A percentile compares a stretch with the other conserved stretches of the same genome.
Evolutionary conservation across 352 stramenopile genomes (phyloP).

Genomic region (Phytophthora pistaciae): DNA sequence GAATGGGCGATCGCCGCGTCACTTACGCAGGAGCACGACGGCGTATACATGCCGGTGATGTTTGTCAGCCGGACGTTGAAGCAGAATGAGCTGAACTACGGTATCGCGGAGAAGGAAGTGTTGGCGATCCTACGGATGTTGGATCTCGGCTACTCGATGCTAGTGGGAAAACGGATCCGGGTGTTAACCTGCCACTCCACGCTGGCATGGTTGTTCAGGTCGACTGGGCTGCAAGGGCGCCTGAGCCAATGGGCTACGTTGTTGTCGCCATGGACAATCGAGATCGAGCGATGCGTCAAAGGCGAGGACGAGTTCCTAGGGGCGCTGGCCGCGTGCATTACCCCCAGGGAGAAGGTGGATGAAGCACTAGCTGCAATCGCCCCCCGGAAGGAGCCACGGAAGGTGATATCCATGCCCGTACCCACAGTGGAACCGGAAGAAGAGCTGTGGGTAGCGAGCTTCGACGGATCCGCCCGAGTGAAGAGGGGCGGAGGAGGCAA

Average conservation of each 20-base stretch:
- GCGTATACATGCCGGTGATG: neutral
- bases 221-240: neutral
- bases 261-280: neutral
- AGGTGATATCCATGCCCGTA: neutral
- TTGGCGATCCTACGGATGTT: neutral
- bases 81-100: neutral
- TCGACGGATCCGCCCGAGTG: slow-evolving; percentile 24
- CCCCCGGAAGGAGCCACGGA: neutral
- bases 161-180: neutral
- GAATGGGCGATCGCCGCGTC: neutral
- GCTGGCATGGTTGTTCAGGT: slow-evolving; percentile 11
- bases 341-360: neutral
- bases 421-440: slow-evolving; percentile 6
- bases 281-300: slow-evolving; percentile 2
- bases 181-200: neutral
- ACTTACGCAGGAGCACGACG: neutral
- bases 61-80: neutral
- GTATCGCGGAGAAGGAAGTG: neutral
- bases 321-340: neutral
- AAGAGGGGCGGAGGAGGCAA: slow-evolving; percentile 10
- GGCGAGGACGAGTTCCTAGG: slow-evolving; percentile 21
- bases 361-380: neutral
- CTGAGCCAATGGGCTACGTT: slow-evolving; percentile 3
- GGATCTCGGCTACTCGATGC: neutral
- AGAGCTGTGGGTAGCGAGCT: slow-evolving; percentile 10